Base-by-base conservation (phyloP, 2,329 filamentous ascomycete species). In the Aspergillus clavatus region DNA sequence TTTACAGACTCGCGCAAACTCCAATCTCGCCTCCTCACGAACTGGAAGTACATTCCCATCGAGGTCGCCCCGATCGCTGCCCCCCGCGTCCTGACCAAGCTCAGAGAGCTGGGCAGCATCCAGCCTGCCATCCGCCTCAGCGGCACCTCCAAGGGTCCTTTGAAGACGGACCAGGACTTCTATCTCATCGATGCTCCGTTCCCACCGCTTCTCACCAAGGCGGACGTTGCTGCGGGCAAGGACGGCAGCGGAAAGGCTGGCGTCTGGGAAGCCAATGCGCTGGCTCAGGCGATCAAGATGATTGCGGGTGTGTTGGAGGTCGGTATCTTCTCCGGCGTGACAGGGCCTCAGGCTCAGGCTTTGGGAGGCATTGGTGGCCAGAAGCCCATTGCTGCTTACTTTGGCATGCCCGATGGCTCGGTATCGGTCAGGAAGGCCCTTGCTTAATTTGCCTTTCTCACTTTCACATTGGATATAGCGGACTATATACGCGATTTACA, bases 141-240 rank as follows among this genome's bases (percentile, higher is more conserved):
- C 19, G 73, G 83, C 10, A 79, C 86, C 42, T 79, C 81, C 50
- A 95, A 95, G 14, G 88, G 88, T 3, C 87, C 90, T 23, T 79
- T 94, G 33, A 83, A 84, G 61, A 94, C 88, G 4, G 88, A 95
- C 62, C 89, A 95, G 66, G 82, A 83, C 55, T 89, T 90, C 73
- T 87, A 85, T 73, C 86, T 98, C 58, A 84, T 98, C 54, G 93
- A 98, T 62, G 93, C 93, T 10, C 89, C 89, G 0, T 97, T 98
- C 71, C 72, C 78, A 40, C 79, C 83, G 3, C 75, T 97, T 42
- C 72, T 88, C 39, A 79, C 86, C n/a, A 56, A 74, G 16, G 71
- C 74, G n/a, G 80, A 84, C 58, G 61, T 81, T 14, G 61, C 65
- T 26, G 67, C 67, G 7, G 71, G 69, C 2, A 62, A 66, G 43